Conservation (phyloP, 805 yeast species). For the Ogataea trehalophila region DNA sequence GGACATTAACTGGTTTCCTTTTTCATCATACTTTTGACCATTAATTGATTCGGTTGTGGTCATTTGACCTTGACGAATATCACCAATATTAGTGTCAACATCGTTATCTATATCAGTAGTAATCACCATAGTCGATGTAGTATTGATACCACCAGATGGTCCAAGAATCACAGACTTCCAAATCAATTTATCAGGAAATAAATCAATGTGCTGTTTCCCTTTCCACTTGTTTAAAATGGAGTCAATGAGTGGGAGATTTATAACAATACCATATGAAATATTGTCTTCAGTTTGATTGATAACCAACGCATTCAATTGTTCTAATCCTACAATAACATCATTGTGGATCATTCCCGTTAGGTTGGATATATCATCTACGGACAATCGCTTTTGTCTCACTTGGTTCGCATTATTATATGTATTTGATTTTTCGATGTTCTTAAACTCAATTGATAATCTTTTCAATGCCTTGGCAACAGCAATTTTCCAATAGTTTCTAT, state of each 20-base stretch:
- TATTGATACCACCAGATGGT: slow-evolving; percentile 80
- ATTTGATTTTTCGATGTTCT: background rate
- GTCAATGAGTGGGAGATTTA: slow-evolving; percentile 43
- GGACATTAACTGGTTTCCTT: slow-evolving; percentile 32
- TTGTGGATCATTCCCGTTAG: slow-evolving; percentile 82
- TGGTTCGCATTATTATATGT: background rate
- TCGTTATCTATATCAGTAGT: slow-evolving; percentile 17
- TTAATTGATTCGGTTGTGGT: slow-evolving; percentile 3
- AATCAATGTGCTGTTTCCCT: slow-evolving; percentile 42
- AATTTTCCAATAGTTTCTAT: slow-evolving; percentile 81
- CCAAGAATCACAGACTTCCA: slow-evolving; percentile 87
- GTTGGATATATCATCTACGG: slow-evolving; percentile 59
- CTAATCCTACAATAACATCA: slow-evolving; percentile 84
- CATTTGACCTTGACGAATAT: background rate
- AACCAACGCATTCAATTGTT: slow-evolving; percentile 61
- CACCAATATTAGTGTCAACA: slow-evolving; percentile 1
- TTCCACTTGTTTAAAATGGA: slow-evolving; percentile 46
- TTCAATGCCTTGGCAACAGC: slow-evolving; percentile 49
- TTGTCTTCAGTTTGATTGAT: slow-evolving; percentile 18
- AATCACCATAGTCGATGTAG: slow-evolving; percentile 42
- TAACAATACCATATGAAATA: slow-evolving; percentile 42
- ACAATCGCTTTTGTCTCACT: slow-evolving; percentile 22
- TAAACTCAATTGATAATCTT: slow-evolving; percentile 5
- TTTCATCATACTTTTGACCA: slow-evolving; percentile 18
- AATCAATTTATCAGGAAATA: slow-evolving; percentile 51